Conservation (phyloP, 169 alveolate species). For the Plasmodium fragile region DNA sequence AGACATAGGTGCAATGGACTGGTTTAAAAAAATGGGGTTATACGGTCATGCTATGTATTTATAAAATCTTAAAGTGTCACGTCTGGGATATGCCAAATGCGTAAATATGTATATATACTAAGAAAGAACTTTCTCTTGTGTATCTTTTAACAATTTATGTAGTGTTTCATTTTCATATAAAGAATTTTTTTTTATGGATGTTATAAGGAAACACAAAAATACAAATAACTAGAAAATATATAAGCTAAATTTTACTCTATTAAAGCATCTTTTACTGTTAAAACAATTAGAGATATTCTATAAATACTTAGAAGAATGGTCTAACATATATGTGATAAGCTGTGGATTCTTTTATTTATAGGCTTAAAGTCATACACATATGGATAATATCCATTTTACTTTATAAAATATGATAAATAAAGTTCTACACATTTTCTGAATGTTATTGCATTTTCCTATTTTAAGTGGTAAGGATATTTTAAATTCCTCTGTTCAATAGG, state of each 20-base stretch:
- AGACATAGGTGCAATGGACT: not conserved
- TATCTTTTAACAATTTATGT: not conserved
- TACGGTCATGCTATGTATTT: not conserved
- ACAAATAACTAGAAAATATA: not conserved
- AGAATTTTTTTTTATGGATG: not conserved
- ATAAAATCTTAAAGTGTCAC: not conserved
- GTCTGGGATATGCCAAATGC: not conserved
- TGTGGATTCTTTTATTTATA: not conserved
- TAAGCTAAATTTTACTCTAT: not conserved
- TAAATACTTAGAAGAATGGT: not conserved
- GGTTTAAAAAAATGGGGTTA: not conserved
- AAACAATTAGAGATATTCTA: constrained; percentile 1
- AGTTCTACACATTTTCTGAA: not conserved
- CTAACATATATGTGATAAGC: not conserved
- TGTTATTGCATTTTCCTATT: constrained; percentile 1
- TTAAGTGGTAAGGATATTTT: not conserved
- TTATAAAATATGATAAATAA: not conserved
- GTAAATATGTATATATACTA: not conserved
- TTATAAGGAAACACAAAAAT: not conserved
- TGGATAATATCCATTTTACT: not conserved
- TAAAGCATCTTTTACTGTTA: not conserved
- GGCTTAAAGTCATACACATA: not conserved
- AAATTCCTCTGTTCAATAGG: not conserved
- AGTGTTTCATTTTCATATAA: not conserved
- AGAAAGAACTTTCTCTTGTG: not conserved